Evolutionary conservation across 2,329 filamentous ascomycete genomes (phyloP).

Genomic region (Dothideomycetes sp.): DNA sequence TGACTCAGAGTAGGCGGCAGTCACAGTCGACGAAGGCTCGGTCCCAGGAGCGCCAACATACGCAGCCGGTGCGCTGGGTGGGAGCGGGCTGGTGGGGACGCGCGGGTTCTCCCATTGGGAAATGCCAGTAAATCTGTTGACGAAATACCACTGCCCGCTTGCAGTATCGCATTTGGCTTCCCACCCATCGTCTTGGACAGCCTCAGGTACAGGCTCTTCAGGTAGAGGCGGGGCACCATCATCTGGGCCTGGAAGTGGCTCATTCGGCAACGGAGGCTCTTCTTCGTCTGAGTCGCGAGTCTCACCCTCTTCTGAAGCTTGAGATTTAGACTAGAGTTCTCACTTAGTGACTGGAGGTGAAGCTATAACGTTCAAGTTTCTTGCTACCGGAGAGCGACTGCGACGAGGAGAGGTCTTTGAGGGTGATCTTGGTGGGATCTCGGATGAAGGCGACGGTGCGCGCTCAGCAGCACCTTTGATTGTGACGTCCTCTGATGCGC

Average conservation of each 20-base stretch:
- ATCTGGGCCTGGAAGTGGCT: conserved; percentile 8
- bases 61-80: conserved; percentile 1
- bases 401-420: conserved; percentile 1
- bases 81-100: conserved; percentile 37
- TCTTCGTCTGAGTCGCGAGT: conserved; percentile 10
- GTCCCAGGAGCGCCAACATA: conserved; percentile 7
- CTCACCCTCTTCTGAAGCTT: conserved; percentile 11
- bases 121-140: conserved; percentile 65
- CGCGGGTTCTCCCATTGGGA: conserved; percentile 85
- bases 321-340: not conserved
- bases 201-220: conserved; percentile 37
- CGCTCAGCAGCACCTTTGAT: conserved; percentile 14
- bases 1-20: conserved; percentile 1
- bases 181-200: conserved; percentile 58
- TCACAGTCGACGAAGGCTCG: conserved; percentile 4
- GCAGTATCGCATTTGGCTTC: conserved; percentile 64
- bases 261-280: conserved; percentile 18
- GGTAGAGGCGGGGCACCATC: conserved; percentile 27
- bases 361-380: conserved; percentile 5
- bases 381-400: conserved; percentile 1
- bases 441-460: conserved; percentile 1
- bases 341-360: not conserved
- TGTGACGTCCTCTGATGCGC: conserved; percentile 10
- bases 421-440: not conserved
- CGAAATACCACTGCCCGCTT: conserved; percentile 67